Evolutionary conservation across 2,329 filamentous ascomycete genomes (phyloP).

Genomic region (Pseudomassariella vexata): DNA sequence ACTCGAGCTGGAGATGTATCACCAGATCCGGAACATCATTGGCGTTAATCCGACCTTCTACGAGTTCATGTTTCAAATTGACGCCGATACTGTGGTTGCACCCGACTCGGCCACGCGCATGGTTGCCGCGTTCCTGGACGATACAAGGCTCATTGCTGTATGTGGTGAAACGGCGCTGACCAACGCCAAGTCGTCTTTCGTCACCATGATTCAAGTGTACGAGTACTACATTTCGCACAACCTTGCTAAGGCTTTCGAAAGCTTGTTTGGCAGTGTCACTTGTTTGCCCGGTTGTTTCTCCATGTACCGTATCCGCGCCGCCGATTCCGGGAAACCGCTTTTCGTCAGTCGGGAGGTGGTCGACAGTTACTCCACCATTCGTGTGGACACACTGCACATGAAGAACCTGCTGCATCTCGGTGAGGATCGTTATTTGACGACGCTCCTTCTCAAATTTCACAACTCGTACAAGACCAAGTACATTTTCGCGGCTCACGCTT

Average conservation of each 20-base stretch:
- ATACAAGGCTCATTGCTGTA: constrained; percentile 87
- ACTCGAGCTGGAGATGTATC: constrained; percentile 95
- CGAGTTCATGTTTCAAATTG: constrained; percentile 93
- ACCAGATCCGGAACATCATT: constrained; percentile 98
- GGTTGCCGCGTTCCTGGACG: constrained; percentile 83
- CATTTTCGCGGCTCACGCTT: constrained; percentile 84
- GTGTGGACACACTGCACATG: constrained; percentile 96
- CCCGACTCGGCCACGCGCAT: constrained; percentile 87
- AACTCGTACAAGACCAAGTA: constrained; percentile 98
- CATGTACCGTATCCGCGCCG: constrained; percentile 95
- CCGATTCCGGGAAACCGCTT: constrained; percentile 89
- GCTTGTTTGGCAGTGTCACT: constrained; percentile 92
- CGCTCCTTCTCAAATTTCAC: constrained; percentile 86
- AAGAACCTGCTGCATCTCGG: constrained; percentile 96
- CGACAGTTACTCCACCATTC: constrained; percentile 82
- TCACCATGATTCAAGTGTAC: constrained; percentile 99
- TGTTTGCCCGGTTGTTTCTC: constrained; percentile 98
- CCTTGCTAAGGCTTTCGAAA: constrained; percentile 93
- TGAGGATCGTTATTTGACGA: constrained; percentile 96
- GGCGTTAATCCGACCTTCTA: constrained; percentile 98
- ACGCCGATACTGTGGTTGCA: constrained; percentile 93
- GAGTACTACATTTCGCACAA: constrained; percentile 99
- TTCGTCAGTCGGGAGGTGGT: constrained; percentile 93
- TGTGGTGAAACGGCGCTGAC: constrained; percentile 92
- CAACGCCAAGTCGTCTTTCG: constrained; percentile 87